Evolutionary conservation across 148 eudicot genomes (phyloP).

Genomic region (Vaccinium corymbosum): DNA sequence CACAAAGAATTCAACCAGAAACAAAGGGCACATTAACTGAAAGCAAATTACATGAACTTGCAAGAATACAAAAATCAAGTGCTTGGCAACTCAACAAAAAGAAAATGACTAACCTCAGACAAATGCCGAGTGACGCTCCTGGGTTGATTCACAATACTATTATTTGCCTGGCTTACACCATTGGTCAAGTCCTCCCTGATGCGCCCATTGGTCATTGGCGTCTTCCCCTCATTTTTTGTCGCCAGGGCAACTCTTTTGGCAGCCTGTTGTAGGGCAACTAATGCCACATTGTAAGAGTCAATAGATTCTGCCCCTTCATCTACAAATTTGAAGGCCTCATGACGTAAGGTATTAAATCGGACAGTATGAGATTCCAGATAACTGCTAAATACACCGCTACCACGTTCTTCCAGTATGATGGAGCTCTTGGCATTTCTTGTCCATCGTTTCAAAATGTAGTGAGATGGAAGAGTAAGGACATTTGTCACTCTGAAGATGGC

Average conservation of each 20-base stretch:
- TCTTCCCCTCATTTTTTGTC: slow-evolving; percentile 37
- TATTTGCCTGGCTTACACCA: slow-evolving; percentile 23
- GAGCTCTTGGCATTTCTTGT: slow-evolving; percentile 53
- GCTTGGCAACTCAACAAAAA: background rate
- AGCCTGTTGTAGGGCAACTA: slow-evolving; percentile 49
- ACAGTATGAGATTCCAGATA: slow-evolving; percentile 57
- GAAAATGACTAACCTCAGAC: slow-evolving; percentile 39
- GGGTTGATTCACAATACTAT: slow-evolving; percentile 18
- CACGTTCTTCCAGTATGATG: slow-evolving; percentile 40
- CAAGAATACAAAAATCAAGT: background rate
- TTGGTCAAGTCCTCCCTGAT: slow-evolving; percentile 17
- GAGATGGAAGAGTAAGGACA: slow-evolving; percentile 55
- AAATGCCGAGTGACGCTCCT: slow-evolving; percentile 23
- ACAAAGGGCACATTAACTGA: background rate
- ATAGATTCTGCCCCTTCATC: slow-evolving; percentile 47
- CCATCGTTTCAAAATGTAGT: slow-evolving; percentile 51
- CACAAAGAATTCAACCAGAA: background rate
- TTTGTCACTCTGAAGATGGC: slow-evolving; percentile 60
- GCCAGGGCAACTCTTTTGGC: slow-evolving; percentile 36
- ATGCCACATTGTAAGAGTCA: slow-evolving; percentile 39
- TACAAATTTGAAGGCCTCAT: slow-evolving; percentile 50
- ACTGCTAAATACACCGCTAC: slow-evolving; percentile 30
- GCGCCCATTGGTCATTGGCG: slow-evolving; percentile 28
- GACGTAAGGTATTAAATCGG: slow-evolving; percentile 49
- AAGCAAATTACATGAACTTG: background rate